phyloP scores from a whole-genome alignment of 768 basidiomycete species.

The Artomyces pyxidatus region DNA sequence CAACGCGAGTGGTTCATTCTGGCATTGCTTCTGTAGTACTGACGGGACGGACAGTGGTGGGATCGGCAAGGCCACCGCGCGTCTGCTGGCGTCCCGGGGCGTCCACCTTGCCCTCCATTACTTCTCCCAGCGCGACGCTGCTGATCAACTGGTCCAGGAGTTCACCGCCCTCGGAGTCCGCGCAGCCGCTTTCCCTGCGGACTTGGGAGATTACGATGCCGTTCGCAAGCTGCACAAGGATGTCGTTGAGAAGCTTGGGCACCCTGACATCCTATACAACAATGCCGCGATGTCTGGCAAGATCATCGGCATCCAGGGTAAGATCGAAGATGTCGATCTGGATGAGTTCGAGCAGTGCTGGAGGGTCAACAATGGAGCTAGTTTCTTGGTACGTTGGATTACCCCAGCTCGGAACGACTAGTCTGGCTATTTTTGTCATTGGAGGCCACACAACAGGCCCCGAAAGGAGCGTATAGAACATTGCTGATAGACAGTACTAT shows the following conservation, averaged over 20 bases:
- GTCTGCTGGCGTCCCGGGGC: conserved; percentile 29
- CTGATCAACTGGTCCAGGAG: conserved; percentile 31
- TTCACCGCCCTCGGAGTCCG: conserved; percentile 28
- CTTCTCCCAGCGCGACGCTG: conserved; percentile 29
- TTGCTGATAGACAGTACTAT: background rate
- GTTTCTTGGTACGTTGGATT: conserved; percentile 34
- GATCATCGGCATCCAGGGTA: conserved; percentile 34
- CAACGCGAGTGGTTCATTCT: conserved; percentile 13
- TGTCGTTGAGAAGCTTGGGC: conserved; percentile 36
- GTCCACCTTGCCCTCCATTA: conserved; percentile 43
- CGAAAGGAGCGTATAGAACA: background rate
- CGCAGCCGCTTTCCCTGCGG: conserved; percentile 39
- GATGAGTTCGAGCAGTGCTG: conserved; percentile 39
- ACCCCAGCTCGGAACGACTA: no score
- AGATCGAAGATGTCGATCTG: conserved; percentile 36
- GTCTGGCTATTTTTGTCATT: no score
- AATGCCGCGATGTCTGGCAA: conserved; percentile 39
- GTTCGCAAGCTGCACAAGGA: conserved; percentile 35
- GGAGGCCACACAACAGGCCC: no score
- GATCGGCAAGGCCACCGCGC: conserved; percentile 43
- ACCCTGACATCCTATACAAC: conserved; percentile 44
- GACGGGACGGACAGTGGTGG: conserved; percentile 33
- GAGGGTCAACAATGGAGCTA: conserved; percentile 40
- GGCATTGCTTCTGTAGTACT: background rate
- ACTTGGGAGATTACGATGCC: conserved; percentile 36